Conservation (phyloP, 2,329 filamentous ascomycete species). For the Aspergillus uvarum region DNA sequence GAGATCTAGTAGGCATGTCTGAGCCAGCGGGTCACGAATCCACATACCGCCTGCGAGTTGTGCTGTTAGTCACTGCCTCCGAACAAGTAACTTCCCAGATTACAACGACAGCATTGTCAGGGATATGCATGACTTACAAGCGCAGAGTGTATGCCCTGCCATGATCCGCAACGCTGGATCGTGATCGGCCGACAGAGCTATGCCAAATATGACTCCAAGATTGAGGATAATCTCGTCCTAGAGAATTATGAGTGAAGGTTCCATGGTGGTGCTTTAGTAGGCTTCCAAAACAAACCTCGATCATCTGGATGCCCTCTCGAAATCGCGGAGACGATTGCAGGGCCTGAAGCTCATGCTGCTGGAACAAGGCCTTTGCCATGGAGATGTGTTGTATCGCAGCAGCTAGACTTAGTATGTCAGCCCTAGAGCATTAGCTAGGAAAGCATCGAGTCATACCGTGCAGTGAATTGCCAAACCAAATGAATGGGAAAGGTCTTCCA, state of each 20-base stretch:
- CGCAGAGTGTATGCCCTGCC: constrained; percentile 35
- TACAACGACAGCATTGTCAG: background rate
- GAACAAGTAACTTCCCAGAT: background rate
- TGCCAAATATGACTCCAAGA: constrained; percentile 34
- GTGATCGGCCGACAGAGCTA: constrained; percentile 34
- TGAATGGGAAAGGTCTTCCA: constrained; percentile 34
- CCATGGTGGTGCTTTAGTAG: no score
- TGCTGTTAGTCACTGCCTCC: background rate
- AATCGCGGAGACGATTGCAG: constrained; percentile 6
- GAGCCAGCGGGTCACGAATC: constrained; percentile 32
- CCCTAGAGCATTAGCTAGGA: background rate
- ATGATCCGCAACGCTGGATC: constrained; percentile 35
- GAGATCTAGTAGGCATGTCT: constrained; percentile 22
- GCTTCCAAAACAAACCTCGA: constrained; percentile 24
- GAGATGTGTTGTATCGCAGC: constrained; percentile 36
- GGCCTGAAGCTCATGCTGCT: constrained; percentile 24
- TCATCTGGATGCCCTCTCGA: constrained; percentile 17
- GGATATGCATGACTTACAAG: constrained; percentile 23
- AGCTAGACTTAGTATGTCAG: constrained; percentile 17
- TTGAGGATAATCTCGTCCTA: constrained; percentile 29
- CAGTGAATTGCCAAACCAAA: constrained; percentile 34
- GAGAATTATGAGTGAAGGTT: background rate
- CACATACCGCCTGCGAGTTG: constrained; percentile 27
- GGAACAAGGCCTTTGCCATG: constrained; percentile 33
- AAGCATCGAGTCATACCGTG: constrained; percentile 26